Conservation (phyloP, 371 early-diverging fungal species). For the Apophysomyces ossiformis region DNA sequence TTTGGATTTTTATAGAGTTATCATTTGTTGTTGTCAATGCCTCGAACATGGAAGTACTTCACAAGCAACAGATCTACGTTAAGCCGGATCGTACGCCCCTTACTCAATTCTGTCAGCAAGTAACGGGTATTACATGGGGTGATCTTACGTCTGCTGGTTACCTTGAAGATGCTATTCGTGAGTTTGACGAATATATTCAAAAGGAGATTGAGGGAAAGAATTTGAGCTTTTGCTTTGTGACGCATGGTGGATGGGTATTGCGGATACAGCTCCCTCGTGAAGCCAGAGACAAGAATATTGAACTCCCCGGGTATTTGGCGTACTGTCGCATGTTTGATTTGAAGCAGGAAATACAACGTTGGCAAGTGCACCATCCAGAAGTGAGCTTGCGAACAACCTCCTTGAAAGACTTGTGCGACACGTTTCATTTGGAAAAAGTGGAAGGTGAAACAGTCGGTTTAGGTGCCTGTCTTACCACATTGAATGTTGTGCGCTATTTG, state of each 20-base stretch:
- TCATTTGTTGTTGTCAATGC: conserved; percentile 47
- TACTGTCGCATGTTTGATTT: conserved; percentile 75
- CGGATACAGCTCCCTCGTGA: conserved; percentile 77
- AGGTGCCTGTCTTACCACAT: conserved; percentile 65
- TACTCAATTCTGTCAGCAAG: conserved; percentile 66
- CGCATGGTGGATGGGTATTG: conserved; percentile 78
- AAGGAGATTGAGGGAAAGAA: conserved; percentile 58
- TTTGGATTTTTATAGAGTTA: conserved; percentile 29
- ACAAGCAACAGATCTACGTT: conserved; percentile 66
- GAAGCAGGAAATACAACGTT: conserved; percentile 71
- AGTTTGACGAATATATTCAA: conserved; percentile 65
- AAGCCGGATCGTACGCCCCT: conserved; percentile 70
- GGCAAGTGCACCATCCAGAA: conserved; percentile 69
- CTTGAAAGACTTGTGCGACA: conserved; percentile 65
- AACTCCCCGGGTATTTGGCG: conserved; percentile 61
- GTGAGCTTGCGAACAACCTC: conserved; percentile 59
- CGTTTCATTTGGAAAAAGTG: conserved; percentile 54
- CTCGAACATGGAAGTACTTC: conserved; percentile 50
- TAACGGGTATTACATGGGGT: conserved; percentile 70
- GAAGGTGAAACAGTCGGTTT: conserved; percentile 62
- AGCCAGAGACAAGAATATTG: conserved; percentile 70
- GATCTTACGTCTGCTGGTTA: conserved; percentile 59
- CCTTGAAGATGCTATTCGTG: conserved; percentile 60
- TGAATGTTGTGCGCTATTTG: conserved; percentile 61
- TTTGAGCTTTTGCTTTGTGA: conserved; percentile 73